phyloP scores from a whole-genome alignment of 176 grass and related monocot species.

The Tillandsia leiboldiana region DNA sequence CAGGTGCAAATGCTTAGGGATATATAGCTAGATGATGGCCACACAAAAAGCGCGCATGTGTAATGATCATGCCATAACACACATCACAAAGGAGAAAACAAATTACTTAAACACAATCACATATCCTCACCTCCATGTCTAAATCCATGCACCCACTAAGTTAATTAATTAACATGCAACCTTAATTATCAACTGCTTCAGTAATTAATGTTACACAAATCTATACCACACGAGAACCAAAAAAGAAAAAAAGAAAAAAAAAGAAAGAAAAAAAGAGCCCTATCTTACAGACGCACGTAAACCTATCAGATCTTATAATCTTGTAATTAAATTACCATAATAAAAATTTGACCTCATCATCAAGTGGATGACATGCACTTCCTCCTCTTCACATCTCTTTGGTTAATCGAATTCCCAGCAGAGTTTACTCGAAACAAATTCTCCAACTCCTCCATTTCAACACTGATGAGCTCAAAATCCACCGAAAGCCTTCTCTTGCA shows the following conservation, averaged over 20 bases:
- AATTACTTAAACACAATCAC: too few relatives aligned
- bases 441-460: constrained; percentile 17
- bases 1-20: too few relatives aligned
- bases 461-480: constrained; percentile 13
- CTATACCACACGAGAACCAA: background rate
- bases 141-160: background rate
- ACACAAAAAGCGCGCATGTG: too few relatives aligned
- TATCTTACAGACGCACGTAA: too few relatives aligned
- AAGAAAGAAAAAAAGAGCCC: background rate
- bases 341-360: background rate
- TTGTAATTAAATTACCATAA: background rate
- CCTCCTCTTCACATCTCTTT: background rate
- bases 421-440: constrained; percentile 6
- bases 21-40: too few relatives aligned
- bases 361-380: background rate
- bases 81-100: too few relatives aligned
- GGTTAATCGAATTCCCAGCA: too few relatives aligned
- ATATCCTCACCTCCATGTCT: too few relatives aligned
- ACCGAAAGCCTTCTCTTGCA: background rate
- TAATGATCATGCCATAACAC: too few relatives aligned
- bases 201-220: background rate
- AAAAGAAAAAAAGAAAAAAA: background rate
- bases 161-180: background rate
- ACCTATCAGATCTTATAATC: background rate
- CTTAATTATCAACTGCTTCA: background rate